These are phyloP conservation scores for Tolypocladium album DNA, from an alignment of 2,329 filamentous ascomycete species.

Conservation along the genomic window DNA sequence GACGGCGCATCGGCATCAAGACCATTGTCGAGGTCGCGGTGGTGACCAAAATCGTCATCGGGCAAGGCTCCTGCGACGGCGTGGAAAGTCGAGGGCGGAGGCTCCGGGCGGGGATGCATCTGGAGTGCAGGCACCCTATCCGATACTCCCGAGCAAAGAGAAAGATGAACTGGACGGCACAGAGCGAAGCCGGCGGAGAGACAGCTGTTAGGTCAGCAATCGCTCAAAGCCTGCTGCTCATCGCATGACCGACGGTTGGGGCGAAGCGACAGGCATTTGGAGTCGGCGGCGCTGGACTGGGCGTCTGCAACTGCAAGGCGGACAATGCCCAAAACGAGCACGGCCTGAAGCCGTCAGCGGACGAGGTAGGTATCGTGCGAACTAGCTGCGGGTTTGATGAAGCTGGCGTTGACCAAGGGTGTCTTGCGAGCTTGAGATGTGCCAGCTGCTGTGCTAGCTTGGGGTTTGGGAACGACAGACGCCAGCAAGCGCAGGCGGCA, in stretches of 20 bases:
- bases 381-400: background rate
- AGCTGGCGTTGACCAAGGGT: background rate
- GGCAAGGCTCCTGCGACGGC: conserved; percentile 13
- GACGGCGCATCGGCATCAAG: conserved; percentile 3
- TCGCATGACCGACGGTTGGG: conserved; percentile 26
- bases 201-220: conserved; percentile 13
- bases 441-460: background rate
- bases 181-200: conserved; percentile 9
- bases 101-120: conserved; percentile 40
- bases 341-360: background rate
- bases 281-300: conserved; percentile 15
- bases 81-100: conserved; percentile 28
- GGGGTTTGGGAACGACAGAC: background rate
- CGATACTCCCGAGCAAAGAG: conserved; percentile 5
- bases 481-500: background rate
- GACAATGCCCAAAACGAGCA: background rate
- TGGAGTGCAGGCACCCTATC: conserved; percentile 41
- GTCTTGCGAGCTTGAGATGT: background rate
- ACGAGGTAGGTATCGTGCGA: background rate
- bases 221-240: conserved; percentile 33
- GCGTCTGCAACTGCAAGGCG: too few species aligned
- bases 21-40: background rate
- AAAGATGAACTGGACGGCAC: background rate
- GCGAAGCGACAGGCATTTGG: conserved; percentile 28
- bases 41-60: conserved; percentile 5